Evolutionary conservation across 176 grass and related monocot genomes (phyloP).

Genomic region (Carex scoparia): DNA sequence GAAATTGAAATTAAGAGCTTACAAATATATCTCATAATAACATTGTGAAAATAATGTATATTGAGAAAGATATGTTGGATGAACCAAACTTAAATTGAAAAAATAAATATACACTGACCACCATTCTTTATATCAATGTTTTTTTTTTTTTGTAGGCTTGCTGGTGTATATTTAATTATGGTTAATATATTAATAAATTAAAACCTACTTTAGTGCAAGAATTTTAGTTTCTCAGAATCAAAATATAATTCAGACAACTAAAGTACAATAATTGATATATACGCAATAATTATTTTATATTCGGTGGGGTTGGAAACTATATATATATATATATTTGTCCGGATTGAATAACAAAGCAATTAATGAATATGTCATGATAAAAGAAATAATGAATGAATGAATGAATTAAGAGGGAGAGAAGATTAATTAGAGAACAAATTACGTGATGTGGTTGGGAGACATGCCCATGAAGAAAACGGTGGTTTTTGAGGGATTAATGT

Average conservation of each 20-base stretch:
- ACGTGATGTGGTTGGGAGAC: constrained; percentile 97
- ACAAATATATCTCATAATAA: background rate
- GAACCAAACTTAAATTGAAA: background rate
- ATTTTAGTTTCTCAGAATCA: background rate
- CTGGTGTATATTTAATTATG: background rate
- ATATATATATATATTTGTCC: background rate
- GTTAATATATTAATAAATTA: background rate
- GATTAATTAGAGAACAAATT: background rate
- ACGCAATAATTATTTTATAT: background rate
- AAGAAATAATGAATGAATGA: constrained; percentile 20
- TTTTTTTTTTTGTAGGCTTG: no score
- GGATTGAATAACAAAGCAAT: constrained; percentile 15
- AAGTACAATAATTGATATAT: background rate
- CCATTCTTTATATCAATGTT: background rate
- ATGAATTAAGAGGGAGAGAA: background rate
- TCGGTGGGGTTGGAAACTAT: background rate
- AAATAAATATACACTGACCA: background rate
- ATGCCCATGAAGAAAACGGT: constrained; percentile 97
- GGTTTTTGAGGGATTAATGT: constrained; percentile 69
- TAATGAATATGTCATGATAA: background rate
- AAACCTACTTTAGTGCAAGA: background rate
- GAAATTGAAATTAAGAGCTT: background rate
- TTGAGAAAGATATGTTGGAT: background rate
- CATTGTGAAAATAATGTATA: background rate
- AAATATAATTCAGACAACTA: background rate